Conservation (phyloP, 2,329 filamentous ascomycete species). For the Aspergillus sp. region DNA sequence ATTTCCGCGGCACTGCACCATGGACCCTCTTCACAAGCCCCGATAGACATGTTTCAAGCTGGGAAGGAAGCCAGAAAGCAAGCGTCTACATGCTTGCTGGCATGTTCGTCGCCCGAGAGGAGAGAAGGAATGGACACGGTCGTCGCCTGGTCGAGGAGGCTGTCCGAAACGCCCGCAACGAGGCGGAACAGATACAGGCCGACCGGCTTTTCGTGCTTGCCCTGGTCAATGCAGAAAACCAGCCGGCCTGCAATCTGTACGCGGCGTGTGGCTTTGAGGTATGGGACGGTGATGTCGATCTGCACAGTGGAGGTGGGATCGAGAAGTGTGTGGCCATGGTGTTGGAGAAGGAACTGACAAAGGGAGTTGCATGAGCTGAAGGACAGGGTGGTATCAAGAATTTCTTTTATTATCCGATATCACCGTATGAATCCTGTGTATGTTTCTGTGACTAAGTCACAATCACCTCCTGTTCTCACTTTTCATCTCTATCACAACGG, state of each 20-base stretch:
- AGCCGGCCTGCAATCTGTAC: conserved; percentile 3
- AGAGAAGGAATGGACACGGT: background rate
- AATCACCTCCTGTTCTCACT: background rate
- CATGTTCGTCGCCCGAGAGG: background rate
- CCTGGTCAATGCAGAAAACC: conserved; percentile 1
- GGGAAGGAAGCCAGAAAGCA: background rate
- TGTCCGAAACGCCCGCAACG: background rate
- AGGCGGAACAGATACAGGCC: background rate
- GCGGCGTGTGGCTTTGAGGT: conserved; percentile 1
- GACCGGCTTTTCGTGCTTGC: background rate
- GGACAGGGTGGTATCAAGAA: no score
- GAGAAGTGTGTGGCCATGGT: no score
- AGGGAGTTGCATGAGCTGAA: no score
- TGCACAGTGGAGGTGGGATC: no score
- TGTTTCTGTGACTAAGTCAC: no score
- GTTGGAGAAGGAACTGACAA: no score
- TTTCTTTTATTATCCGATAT: no score
- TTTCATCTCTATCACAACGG: background rate
- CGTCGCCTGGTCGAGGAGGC: conserved; percentile 3
- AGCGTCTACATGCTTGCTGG: conserved; percentile 3
- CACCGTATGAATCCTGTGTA: no score
- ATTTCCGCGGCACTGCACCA: background rate
- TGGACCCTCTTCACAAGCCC: conserved; percentile 1
- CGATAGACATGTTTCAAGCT: background rate
- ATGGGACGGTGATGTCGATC: background rate